Evolutionary conservation across 495 filamentous ascomycete species (phyloP).

Genomic region (Astrothelium subdiscretum): DNA sequence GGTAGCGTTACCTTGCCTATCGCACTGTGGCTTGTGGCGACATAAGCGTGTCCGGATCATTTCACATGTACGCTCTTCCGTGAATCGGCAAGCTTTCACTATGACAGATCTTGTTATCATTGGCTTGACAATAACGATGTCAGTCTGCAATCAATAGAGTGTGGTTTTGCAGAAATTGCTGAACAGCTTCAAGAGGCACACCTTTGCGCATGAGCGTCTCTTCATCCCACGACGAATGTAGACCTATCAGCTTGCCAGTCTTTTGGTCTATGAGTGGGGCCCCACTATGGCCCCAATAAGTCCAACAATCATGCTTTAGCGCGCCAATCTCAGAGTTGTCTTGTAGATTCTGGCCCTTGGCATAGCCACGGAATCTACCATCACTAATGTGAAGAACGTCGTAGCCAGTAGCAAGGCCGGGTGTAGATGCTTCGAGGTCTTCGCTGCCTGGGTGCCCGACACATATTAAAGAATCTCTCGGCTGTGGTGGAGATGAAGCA

Average conservation of each 20-base stretch:
- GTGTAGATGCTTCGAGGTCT: constrained; percentile 29
- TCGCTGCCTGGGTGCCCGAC: constrained; percentile 37
- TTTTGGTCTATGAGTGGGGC: constrained; percentile 29
- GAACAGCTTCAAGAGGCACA: constrained; percentile 28
- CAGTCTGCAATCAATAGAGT: neutral
- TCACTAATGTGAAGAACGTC: constrained; percentile 33
- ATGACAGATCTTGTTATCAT: too few relatives aligned
- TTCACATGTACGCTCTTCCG: too few relatives aligned
- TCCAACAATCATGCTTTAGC: constrained; percentile 41
- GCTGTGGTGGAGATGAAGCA: neutral
- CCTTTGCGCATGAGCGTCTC: constrained; percentile 36
- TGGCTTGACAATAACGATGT: neutral
- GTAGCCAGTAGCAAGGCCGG: constrained; percentile 26
- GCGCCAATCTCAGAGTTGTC: constrained; percentile 40
- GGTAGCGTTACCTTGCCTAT: too few relatives aligned
- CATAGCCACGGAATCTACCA: constrained; percentile 30
- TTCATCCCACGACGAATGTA: constrained; percentile 40
- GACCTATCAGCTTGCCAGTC: constrained; percentile 28
- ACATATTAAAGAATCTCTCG: constrained; percentile 18
- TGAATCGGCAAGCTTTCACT: too few relatives aligned
- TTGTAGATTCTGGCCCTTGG: constrained; percentile 27
- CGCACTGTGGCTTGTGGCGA: too few relatives aligned
- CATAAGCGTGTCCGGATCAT: too few relatives aligned
- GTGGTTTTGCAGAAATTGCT: constrained; percentile 18
- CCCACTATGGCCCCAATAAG: constrained; percentile 43